These are phyloP conservation scores for Septoria linicola DNA, from an alignment of 2,329 filamentous ascomycete genomes.

Conservation along the genomic window DNA sequence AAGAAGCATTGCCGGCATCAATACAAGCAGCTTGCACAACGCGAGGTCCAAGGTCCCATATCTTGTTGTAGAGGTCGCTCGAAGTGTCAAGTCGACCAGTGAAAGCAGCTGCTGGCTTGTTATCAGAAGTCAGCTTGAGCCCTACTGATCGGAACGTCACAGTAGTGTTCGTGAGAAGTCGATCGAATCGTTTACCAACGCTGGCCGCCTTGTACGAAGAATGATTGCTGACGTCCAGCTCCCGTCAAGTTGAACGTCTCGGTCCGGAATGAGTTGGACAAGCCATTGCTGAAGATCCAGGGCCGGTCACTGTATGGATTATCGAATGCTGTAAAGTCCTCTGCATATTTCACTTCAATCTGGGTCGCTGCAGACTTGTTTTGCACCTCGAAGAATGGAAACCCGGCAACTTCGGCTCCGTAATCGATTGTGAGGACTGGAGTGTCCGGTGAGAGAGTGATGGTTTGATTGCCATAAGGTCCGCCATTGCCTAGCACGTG, in stretches of 20 bases:
- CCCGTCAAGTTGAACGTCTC: conserved; percentile 43
- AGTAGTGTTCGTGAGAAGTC: conserved; percentile 38
- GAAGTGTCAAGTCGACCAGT: conserved; percentile 36
- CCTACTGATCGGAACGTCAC: conserved; percentile 39
- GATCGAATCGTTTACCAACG: conserved; percentile 44
- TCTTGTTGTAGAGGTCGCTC: conserved; percentile 37
- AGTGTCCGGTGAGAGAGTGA: conserved; percentile 2
- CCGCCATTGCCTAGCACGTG: neutral
- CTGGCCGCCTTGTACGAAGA: conserved; percentile 45
- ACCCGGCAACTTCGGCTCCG: conserved; percentile 38
- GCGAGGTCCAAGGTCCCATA: conserved; percentile 43
- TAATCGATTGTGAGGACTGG: conserved; percentile 25
- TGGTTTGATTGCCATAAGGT: neutral
- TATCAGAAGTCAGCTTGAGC: conserved; percentile 35
- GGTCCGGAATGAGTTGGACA: conserved; percentile 41
- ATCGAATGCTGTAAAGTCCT: conserved; percentile 36
- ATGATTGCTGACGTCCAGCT: conserved; percentile 34
- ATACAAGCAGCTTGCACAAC: conserved; percentile 41
- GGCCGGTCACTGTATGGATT: conserved; percentile 38
- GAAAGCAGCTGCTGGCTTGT: conserved; percentile 27
- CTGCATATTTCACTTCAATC: conserved; percentile 42
- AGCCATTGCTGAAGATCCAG: conserved; percentile 31
- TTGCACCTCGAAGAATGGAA: conserved; percentile 38
- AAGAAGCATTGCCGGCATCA: conserved; percentile 39
- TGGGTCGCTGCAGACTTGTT: conserved; percentile 32